Base-by-base conservation (phyloP, 2,329 filamentous ascomycete genomes). In the Phialemoniopsis sp. region DNA sequence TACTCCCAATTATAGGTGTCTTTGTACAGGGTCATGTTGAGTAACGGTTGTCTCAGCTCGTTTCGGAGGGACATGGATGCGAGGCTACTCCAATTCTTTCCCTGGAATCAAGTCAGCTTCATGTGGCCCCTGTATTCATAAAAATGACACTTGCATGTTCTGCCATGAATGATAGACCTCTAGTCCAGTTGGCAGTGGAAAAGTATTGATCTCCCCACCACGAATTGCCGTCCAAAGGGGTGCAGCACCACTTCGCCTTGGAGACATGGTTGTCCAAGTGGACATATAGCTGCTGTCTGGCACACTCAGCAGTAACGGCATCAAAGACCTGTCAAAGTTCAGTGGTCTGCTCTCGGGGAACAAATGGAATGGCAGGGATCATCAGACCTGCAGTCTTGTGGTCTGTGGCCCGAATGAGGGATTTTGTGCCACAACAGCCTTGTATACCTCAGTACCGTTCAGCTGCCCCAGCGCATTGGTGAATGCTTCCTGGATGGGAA, bases 151-250 rank as follows among this genome's bases (percentile, higher is more conserved):
- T 51, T 57, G 68, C 67, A 42, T 75, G 71, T 4, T 64, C 53
- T 0, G 71, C 66, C 67, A 80, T 78, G 46, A 67, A 79, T 0
- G 59, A 54, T 10, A 75, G 57, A 1, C 74, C 75, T 8, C 75
- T 61, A 15, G 66, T 62, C 76, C 76, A 80, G 17, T 75, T 76
- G 2, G 59, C 55, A 3, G 71, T 64, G 42, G 73, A 57, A 44
- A 77, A 80, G 48, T 73, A 66, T 2, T 56, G 66, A 46, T 78
- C 74, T 13, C 72, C 69, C 47, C 71, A 73, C 70, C 71, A 75
- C 18, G 63, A 52, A 47, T 75, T 75, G 8, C 70, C 71, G 37
- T 75, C 71, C 1, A 50, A 55, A 3, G 54, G 57, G 31, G 53
- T 61, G 47, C 71, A 74, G 45, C 71, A 75, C 71, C 72, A 76